Percentiles rank a stretch among this genome's conserved stretches.
Evolutionary conservation across 345 rosid species (phyloP).

Genomic region (Brassica nigra): DNA sequence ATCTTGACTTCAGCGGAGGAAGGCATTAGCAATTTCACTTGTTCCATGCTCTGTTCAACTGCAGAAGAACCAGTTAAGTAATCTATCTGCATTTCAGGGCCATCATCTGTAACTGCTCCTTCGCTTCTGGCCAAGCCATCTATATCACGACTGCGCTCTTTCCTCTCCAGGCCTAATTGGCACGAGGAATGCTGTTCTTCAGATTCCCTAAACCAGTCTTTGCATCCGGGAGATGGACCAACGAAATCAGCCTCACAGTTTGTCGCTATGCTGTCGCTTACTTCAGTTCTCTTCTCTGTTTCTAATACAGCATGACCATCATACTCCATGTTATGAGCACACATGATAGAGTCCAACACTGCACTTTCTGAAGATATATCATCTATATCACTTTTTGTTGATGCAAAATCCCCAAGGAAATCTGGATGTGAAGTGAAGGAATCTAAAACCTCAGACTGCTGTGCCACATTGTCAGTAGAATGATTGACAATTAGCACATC

Average conservation of each 20-base stretch:
- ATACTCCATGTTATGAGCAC: slow-evolving; percentile 36
- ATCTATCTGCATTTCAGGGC: slow-evolving; percentile 26
- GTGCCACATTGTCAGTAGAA: slow-evolving; percentile 31
- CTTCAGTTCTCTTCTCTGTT: slow-evolving; percentile 30
- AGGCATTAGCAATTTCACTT: slow-evolving; percentile 27
- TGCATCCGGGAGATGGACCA: slow-evolving; percentile 28
- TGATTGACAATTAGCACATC: slow-evolving; percentile 31
- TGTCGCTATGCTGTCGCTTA: slow-evolving; percentile 22
- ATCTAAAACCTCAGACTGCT: slow-evolving; percentile 34
- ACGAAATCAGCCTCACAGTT: slow-evolving; percentile 22
- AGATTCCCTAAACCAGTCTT: slow-evolving; percentile 28
- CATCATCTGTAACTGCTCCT: slow-evolving; percentile 32
- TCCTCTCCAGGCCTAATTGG: slow-evolving; percentile 30
- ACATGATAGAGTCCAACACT: slow-evolving; percentile 12
- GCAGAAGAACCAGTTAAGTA: slow-evolving; percentile 14
- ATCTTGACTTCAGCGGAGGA: slow-evolving; percentile 37
- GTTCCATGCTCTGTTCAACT: slow-evolving; percentile 29
- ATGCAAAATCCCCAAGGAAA: slow-evolving; percentile 24
- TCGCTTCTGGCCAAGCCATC: slow-evolving; percentile 29
- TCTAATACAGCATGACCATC: slow-evolving; percentile 39
- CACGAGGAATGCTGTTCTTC: slow-evolving; percentile 37
- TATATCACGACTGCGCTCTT: slow-evolving; percentile 39
- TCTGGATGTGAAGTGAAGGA: slow-evolving; percentile 27
- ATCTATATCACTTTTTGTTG: slow-evolving; percentile 33
- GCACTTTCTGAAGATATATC: slow-evolving; percentile 38